Base-by-base conservation (phyloP, 2,329 filamentous ascomycete genomes). In the Paecilomyces variotii region DNA sequence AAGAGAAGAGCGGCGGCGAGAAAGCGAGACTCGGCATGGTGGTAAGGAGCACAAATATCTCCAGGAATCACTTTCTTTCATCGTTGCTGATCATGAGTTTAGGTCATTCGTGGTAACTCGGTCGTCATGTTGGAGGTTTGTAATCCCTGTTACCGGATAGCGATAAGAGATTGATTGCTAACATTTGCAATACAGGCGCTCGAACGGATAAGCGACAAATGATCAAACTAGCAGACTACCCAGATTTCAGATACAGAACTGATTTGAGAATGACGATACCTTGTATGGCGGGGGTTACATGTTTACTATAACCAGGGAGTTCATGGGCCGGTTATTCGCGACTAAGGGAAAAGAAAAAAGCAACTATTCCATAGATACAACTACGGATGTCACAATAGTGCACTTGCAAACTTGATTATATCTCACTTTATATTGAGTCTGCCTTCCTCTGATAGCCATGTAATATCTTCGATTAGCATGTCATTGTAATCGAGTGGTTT, bases 41-140 rank as follows among this genome's bases (percentile, higher is more conserved):
- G 61, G 93, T 91, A 84, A 64, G 88, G 83, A 55, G 55, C 6
- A 26, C 26, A 4, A 35, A 32, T 11, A 39, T 25, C n/a, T 9
- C 34, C 4, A 57, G 5, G 25, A n/a, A 39, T 49, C 14, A 53
- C 39, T 51, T 57, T 3, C n/a, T 12, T 49, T 39, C 52, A 10
- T 39, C 27, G 14, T 55, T 56, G 32, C 24, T 59, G 24, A 52
- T 34, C 27, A 6, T 32, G 26, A n/a, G 4, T 28, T 28, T 62
- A 91, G 88, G 89, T 97, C 64, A 97, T 99, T 70, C 90, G 95
- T 67, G 94, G 94, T 64, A 99, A 99, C 78, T 96, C 93, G 1
- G 92, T 99, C 27, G 92, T 99, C 58, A 97, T 99, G 93, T 84
- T 99, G 58, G 95, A 99, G 78, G 90, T 75, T 58, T 54, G 66